Conservation (phyloP, 257 asterid genomes). For the Craterostigma plantagineum region DNA sequence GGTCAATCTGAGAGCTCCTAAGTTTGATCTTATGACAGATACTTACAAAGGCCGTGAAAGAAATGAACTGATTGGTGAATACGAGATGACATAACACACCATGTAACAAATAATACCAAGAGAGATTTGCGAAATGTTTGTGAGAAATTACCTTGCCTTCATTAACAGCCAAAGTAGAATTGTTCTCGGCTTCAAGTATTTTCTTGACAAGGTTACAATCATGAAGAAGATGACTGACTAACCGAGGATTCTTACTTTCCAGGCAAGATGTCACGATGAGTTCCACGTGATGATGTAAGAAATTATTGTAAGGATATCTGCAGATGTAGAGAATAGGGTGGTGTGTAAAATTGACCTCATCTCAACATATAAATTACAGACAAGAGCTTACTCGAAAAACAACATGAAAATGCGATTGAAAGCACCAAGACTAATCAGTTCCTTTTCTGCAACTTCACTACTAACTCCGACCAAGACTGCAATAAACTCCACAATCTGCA, state of each 20-base stretch:
- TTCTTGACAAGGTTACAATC: slow-evolving; percentile 42
- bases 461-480: slow-evolving; percentile 63
- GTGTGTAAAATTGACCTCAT: neutral
- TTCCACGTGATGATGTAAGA: slow-evolving; percentile 47
- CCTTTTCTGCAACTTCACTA: slow-evolving; percentile 72
- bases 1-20: too few species aligned
- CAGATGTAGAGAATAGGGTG: neutral
- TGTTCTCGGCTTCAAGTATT: slow-evolving; percentile 51
- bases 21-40: too few species aligned
- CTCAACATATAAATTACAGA: neutral
- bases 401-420: slow-evolving; percentile 41
- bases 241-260: slow-evolving; percentile 35
- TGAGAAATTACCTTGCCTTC: slow-evolving; percentile 19
- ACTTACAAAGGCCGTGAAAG: too few species aligned
- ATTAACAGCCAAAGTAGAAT: slow-evolving; percentile 21
- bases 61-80: too few species aligned
- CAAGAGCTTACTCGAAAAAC: slow-evolving; percentile 44
- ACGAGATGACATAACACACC: neutral
- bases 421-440: slow-evolving; percentile 59
- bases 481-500: slow-evolving; percentile 90
- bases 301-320: slow-evolving; percentile 55
- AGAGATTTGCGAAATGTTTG: too few species aligned
- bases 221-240: slow-evolving; percentile 37
- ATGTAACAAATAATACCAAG: too few species aligned
- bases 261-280: slow-evolving; percentile 35